Base-by-base conservation (phyloP, 768 basidiomycete genomes). In the Pleurotus tuoliensis region DNA sequence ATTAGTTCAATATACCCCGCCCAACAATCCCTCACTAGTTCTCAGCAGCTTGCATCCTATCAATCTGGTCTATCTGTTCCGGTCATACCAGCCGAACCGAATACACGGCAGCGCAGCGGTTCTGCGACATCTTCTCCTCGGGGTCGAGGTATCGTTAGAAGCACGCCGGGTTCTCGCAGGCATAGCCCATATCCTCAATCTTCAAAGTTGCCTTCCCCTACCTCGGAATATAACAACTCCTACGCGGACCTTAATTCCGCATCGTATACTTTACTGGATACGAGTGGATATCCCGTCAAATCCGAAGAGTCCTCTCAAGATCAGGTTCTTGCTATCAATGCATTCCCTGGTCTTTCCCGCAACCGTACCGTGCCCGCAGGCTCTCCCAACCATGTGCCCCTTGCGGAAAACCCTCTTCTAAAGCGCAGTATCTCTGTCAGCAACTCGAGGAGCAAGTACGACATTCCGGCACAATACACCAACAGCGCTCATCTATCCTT, bases 131-230 rank as follows among this genome's bases (percentile, higher is more conserved):
- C 51, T 4, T 24, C 51, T 1, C 11, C 38, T 25, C 20, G 51
- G 25, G 51, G 51, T 40, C 51, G 51, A n/a, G 51, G 51, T 9
- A 41, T 53, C 20, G 22, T 30, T 0, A 39, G 51, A 24, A 53
- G 51, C 51, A 22, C 15, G 6, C 51, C 51, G 8, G 39, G 38
- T 12, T 53, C 51, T 20, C 39, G 51, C n/a, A 18, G 51, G 4
- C 51, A 53, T 39, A 53, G 51, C 37, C 51, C 51, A n/a, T 53
- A 53, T 24, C 37, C 39, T 20, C 51, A 53, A 12, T 16, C 39
- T 13, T 38, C 34, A 3, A 53, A 40, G 41, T 25, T 53, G 1
- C 51, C 51, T n/a, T 40, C 39, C 13, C 51, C 51, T 24, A 8
- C 37, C 15, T 40, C 18, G 22, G 51, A 53, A 41, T 53, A 53